Percentiles rank a stretch among this genome's conserved stretches.
These are phyloP conservation scores for Mycena vulgaris DNA, from an alignment of 768 basidiomycete genomes.

Conservation along the genomic window DNA sequence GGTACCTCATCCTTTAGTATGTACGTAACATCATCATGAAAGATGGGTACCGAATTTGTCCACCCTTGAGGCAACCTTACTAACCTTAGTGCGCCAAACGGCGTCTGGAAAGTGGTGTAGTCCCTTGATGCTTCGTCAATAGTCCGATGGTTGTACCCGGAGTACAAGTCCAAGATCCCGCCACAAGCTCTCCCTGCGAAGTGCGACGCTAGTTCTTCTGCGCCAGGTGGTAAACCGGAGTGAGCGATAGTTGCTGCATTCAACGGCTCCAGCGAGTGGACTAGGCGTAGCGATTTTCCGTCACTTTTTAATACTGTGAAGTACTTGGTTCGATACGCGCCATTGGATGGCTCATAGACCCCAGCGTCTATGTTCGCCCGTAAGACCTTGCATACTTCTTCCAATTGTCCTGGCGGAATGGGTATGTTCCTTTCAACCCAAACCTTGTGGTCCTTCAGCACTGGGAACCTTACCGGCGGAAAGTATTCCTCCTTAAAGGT, in stretches of 20 bases:
- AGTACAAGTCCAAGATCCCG: conserved; percentile 39
- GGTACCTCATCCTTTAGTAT: no score
- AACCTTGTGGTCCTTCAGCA: conserved; percentile 39
- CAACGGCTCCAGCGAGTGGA: conserved; percentile 41
- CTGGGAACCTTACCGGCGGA: conserved; percentile 24
- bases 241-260: conserved; percentile 46
- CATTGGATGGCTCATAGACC: conserved; percentile 20
- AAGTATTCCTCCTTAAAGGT: conserved; percentile 5
- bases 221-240: no score
- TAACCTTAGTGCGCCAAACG: no score
- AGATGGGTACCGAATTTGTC: no score
- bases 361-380: conserved; percentile 19
- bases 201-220: no score
- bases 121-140: no score
- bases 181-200: no score
- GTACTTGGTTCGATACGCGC: no score
- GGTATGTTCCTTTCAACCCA: conserved; percentile 38
- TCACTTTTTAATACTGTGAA: conserved; percentile 38
- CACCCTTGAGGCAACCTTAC: no score
- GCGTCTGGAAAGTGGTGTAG: no score
- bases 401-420: no score
- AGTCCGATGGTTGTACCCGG: conserved; percentile 45
- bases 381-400: conserved; percentile 29
- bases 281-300: conserved; percentile 26
- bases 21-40: no score